Percentiles rank a stretch among this genome's conserved stretches.
phyloP scores from a whole-genome alignment of 257 asterid species.

The Fraxinus americana region DNA sequence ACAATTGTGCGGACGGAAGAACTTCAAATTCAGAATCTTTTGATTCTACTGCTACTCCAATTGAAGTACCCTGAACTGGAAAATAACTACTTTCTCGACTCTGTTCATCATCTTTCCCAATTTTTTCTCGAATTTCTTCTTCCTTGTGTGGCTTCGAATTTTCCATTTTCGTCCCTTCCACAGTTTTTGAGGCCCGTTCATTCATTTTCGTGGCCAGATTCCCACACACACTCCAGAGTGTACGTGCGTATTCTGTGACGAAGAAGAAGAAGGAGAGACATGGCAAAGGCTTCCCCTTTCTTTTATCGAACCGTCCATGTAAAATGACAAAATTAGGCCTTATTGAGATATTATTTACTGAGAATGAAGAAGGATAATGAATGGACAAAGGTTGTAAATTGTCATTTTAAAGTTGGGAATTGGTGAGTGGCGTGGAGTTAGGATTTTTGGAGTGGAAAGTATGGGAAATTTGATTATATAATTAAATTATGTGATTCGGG shows the following conservation, averaged over 20 bases:
- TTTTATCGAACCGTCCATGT: conserved; percentile 16
- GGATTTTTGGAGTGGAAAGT: neutral
- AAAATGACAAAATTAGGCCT: conserved; percentile 20
- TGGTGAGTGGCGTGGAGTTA: neutral
- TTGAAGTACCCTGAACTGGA: conserved; percentile 29
- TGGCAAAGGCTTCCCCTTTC: conserved; percentile 11
- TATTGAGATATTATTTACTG: neutral
- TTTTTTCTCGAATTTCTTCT: conserved; percentile 26
- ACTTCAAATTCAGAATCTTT: conserved; percentile 33
- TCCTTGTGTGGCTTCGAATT: conserved; percentile 25
- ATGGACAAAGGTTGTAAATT: neutral
- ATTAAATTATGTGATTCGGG: conserved; percentile 18
- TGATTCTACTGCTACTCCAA: conserved; percentile 23
- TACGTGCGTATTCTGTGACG: conserved; percentile 42
- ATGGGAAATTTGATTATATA: conserved; percentile 15
- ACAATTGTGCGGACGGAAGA: conserved; percentile 33
- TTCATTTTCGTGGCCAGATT: conserved; percentile 44
- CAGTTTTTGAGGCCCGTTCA: conserved; percentile 35
- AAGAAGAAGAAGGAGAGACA: conserved; percentile 21
- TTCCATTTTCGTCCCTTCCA: conserved; percentile 6
- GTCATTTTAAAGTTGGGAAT: neutral
- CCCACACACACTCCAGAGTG: conserved; percentile 37
- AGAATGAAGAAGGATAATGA: neutral
- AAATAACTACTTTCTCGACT: conserved; percentile 34
- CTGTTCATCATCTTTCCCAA: conserved; percentile 30